Evolutionary conservation across 371 early-diverging fungal species (phyloP), one percentile per base, ranked within the genome.

Genomic region (Mortierella sp.): DNA sequence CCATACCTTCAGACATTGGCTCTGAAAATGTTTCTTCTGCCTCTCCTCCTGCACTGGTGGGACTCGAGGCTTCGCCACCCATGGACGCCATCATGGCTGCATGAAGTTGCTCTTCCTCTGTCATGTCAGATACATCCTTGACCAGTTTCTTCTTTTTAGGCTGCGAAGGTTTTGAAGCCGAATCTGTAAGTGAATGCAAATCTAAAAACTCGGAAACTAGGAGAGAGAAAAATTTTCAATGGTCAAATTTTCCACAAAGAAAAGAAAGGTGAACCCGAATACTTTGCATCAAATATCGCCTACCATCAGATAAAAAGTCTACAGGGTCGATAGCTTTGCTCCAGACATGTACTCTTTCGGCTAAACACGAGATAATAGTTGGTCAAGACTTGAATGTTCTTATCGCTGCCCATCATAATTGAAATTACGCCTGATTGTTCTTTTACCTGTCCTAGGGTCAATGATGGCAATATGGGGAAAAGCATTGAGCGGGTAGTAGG

Each of bases 391-490:
- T 42, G 31, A 35, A 19, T 22, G 10, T 54, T 26, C 10, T 17
- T 17, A n/a, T 17, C 13, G 28, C 54, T 26, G 29, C 29, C 10
- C 26, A 54, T 54, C 15, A 26, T 22, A 19, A 19, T 8, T 22
- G 26, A 19, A 51, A 51, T 22, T 15, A 19, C 8, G 26, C 9
- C 22, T 47, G 22, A 4, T 28, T 32, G 58, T 8, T 60, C n/a
- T 7, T 40, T 82, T 88, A 90, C 97, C 96, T 29, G 96, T 98
- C 56, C 93, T 86, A 2, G 98, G 94, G 75, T 98, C 97, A 42
- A 98, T 88, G 59, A 94, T 92, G 29, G 95, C 95, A 19, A 95
- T 84, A 82, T 97, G 95, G 26, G 98, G 98, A 55, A 86, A 93
- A 28, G 61, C 68, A 15, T 83, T 75, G 31, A 95, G 81, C 12